phyloP scores from a whole-genome alignment of 495 filamentous ascomycete species.

The Penicilliopsis zonata region DNA sequence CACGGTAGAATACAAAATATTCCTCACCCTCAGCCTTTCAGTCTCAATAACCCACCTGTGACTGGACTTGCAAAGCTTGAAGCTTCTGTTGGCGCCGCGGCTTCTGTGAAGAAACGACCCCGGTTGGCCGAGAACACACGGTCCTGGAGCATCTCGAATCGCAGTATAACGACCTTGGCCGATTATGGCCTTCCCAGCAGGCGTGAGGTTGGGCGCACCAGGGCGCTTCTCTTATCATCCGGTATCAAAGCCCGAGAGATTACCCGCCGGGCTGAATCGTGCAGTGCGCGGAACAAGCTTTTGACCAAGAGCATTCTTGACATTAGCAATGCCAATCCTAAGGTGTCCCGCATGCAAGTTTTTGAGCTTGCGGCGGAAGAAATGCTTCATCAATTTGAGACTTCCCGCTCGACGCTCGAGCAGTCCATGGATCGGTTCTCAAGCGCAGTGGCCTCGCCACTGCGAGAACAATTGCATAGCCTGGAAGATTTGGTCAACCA shows the following conservation, averaged over 20 bases:
- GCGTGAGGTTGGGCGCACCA: constrained; percentile 61
- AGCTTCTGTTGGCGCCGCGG: constrained; percentile 19
- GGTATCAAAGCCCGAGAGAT: constrained; percentile 81
- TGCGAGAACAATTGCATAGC: constrained; percentile 33
- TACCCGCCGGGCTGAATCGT: constrained; percentile 46
- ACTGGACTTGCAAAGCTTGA: constrained; percentile 35
- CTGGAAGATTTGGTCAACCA: constrained; percentile 40
- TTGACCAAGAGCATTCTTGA: constrained; percentile 18
- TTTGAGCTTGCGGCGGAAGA: constrained; percentile 58
- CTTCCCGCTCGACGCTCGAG: constrained; percentile 41
- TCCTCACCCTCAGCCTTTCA: too few relatives aligned
- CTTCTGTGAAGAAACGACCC: constrained; percentile 10
- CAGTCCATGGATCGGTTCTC: constrained; percentile 40
- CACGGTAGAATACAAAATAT: too few relatives aligned
- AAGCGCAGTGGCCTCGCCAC: constrained; percentile 24
- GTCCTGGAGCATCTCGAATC: constrained; percentile 62
- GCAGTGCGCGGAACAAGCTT: constrained; percentile 27
- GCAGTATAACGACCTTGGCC: constrained; percentile 24
- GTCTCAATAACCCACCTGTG: constrained; percentile 26
- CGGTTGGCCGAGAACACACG: constrained; percentile 15
- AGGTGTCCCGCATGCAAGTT: constrained; percentile 46
- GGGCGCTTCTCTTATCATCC: constrained; percentile 63
- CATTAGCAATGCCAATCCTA: constrained; percentile 20
- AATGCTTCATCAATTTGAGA: constrained; percentile 44
- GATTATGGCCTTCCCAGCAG: constrained; percentile 28